Percentiles rank a stretch among this genome's conserved stretches.
Conservation (phyloP, 495 filamentous ascomycete genomes). For the Halenospora varia region DNA sequence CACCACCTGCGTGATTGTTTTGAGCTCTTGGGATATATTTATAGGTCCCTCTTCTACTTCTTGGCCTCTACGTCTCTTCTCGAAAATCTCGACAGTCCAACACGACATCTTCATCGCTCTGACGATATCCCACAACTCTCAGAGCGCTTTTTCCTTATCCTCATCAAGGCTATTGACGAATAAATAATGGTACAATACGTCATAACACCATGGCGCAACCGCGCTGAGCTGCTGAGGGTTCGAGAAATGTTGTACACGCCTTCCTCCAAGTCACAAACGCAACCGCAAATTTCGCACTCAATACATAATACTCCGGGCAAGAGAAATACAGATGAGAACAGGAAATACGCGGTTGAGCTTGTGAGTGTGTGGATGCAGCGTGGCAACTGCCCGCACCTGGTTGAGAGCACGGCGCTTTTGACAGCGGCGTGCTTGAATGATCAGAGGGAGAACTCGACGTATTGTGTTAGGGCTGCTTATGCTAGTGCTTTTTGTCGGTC, state of each 20-base stretch:
- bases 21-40: too few relatives aligned
- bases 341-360: constrained; percentile 41
- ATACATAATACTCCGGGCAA: too few relatives aligned
- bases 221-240: constrained; percentile 60
- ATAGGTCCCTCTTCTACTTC: too few relatives aligned
- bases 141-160: neutral
- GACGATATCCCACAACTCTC: too few relatives aligned
- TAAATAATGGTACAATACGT: constrained; percentile 65
- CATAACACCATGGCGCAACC: constrained; percentile 75
- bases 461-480: constrained; percentile 53
- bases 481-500: constrained; percentile 58
- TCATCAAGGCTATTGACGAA: neutral
- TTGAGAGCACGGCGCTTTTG: constrained; percentile 77
- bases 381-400: constrained; percentile 73
- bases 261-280: too few relatives aligned
- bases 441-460: constrained; percentile 45
- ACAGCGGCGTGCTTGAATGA: constrained; percentile 62
- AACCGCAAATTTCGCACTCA: too few relatives aligned
- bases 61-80: too few relatives aligned
- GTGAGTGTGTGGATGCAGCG: constrained; percentile 58
- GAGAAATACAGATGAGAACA: constrained; percentile 13
- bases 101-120: too few relatives aligned
- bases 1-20: too few relatives aligned
- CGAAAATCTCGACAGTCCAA: too few relatives aligned
- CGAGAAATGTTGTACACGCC: constrained; percentile 62